Percentiles rank a stretch among this genome's conserved stretches.
These are phyloP conservation scores for Nasturtium officinale DNA, from an alignment of 345 rosid species.

Conservation along the genomic window DNA sequence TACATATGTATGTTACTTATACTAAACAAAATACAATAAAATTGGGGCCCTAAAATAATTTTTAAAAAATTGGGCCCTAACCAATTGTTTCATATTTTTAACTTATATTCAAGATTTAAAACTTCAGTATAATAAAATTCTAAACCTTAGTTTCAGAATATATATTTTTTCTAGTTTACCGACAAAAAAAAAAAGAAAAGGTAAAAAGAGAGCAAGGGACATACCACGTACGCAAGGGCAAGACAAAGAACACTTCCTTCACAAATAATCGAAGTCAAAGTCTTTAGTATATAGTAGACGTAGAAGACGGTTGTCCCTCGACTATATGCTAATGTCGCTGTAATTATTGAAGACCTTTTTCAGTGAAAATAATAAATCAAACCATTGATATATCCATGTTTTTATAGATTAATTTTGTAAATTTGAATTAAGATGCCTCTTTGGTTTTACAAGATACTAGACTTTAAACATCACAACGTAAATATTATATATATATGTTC, in stretches of 20 bases:
- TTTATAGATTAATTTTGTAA: neutral
- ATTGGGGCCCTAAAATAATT: too few species aligned
- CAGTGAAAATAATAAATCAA: neutral
- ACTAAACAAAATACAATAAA: too few species aligned
- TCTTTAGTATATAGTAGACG: constrained; percentile 62
- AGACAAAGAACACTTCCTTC: constrained; percentile 88
- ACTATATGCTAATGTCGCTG: constrained; percentile 77
- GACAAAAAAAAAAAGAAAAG: neutral
- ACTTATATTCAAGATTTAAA: too few species aligned
- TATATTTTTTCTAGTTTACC: too few species aligned
- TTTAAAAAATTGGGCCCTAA: too few species aligned
- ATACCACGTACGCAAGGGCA: constrained; percentile 88
- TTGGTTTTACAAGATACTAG: neutral
- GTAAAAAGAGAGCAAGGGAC: neutral
- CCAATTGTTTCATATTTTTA: too few species aligned
- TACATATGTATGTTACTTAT: too few species aligned
- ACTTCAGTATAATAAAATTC: too few species aligned
- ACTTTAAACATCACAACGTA: neutral
- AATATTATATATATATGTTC: too few species aligned
- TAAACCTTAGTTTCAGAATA: too few species aligned
- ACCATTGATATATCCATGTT: neutral
- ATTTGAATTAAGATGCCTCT: neutral
- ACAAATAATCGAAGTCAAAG: constrained; percentile 68
- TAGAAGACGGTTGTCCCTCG: constrained; percentile 70
- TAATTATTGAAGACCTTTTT: neutral